Evolutionary conservation across 257 asterid genomes (phyloP), one percentile per base, ranked within the genome.

Genomic region (Nicotiana attenuata): DNA sequence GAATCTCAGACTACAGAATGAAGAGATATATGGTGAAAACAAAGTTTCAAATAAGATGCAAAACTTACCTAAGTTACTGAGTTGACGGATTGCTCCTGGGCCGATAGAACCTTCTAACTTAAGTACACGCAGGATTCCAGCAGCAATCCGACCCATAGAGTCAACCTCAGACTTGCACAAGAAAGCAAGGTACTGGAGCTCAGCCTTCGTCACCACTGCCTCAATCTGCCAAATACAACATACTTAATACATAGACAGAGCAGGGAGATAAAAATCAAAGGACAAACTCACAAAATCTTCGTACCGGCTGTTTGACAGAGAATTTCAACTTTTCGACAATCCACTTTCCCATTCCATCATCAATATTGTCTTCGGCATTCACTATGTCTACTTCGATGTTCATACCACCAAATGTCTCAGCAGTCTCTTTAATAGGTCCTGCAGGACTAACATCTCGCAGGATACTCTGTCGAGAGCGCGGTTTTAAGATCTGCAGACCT

Each of bases 281-380:
- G n/a, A 66, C 24, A 65, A 20, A 76, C 28, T 19, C 26, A 64
- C 81, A 20, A 81, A 75, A 69, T 68, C 50, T 78, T 66, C 83
- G 66, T 93, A 96, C 99, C 91, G 98, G 98, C 83, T 94, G 93
- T 53, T 92, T 87, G 75, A 96, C 93, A 3, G 98, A 94, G 90
- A 96, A 92, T 82, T 90, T 94, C 84, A 96, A 66, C 81, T 90
- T 92, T 83, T 92, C 97, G 82, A 96, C 92, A 86, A 84, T 83
- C 97, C 97, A 92, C 55, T 91, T 90, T 45, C 86, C 91, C 77
- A 65, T 85, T 80, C 71, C 85, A 69, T 85, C 91, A 60, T 84
- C 88, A 64, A 29, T 53, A 47, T 84, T 91, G 76, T 88, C 98
- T 85, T 91, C 90, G 63, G 93, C 87, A 66, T 89, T 82, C 87